These are phyloP conservation scores for Citrus glauca DNA, from an alignment of 345 rosid species.

Conservation along the genomic window DNA sequence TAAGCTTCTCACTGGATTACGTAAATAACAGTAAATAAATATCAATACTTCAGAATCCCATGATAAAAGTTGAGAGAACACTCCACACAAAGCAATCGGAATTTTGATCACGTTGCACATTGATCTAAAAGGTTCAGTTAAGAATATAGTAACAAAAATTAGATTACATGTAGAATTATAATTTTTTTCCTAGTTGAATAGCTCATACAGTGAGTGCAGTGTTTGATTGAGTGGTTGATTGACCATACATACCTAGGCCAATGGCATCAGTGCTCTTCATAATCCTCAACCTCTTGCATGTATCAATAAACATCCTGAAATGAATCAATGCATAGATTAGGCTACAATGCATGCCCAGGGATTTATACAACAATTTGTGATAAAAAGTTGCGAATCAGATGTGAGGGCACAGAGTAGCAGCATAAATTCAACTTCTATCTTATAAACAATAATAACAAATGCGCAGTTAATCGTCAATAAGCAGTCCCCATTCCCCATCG, in stretches of 20 bases:
- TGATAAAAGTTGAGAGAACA: background rate
- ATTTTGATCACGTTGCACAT: background rate
- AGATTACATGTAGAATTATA: background rate
- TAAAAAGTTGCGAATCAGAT: no score
- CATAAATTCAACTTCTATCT: background rate
- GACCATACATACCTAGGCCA: constrained; percentile 42
- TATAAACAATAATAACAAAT: no score
- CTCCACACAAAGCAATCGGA: background rate
- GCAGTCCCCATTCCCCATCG: no score
- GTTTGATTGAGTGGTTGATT: background rate
- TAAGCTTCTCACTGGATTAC: background rate
- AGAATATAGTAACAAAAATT: background rate
- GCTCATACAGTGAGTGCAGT: background rate
- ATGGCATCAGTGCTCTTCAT: constrained; percentile 78
- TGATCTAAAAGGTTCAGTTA: background rate
- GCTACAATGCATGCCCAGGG: background rate
- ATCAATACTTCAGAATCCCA: background rate
- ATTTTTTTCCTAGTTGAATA: background rate
- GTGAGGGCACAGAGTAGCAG: background rate
- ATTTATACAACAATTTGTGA: background rate
- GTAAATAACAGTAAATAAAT: background rate
- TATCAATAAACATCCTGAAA: constrained; percentile 55
- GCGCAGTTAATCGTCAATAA: no score
- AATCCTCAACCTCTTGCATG: constrained; percentile 62
- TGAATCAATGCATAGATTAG: constrained; percentile 12